phyloP scores from a whole-genome alignment of 2,329 filamentous ascomycete species.

The Ophiognomonia clavigignenti-juglandacearum region DNA sequence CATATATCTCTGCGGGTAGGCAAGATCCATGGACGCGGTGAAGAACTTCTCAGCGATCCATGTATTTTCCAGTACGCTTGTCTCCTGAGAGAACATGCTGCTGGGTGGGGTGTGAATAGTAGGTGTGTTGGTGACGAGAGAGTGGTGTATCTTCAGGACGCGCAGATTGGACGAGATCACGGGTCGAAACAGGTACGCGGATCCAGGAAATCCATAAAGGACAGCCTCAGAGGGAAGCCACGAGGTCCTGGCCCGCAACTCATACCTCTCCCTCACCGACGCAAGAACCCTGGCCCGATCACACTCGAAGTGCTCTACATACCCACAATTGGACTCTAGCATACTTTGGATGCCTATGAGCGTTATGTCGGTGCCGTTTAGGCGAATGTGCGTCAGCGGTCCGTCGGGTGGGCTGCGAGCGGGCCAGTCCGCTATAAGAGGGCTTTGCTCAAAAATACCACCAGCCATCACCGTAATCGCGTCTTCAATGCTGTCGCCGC shows the following conservation, averaged over 20 bases:
- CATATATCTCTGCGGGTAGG: slow-evolving; percentile 42
- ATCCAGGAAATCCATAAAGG: slow-evolving; percentile 40
- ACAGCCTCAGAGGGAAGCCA: slow-evolving; percentile 27
- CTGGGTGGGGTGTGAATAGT: slow-evolving; percentile 35
- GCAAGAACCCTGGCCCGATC: slow-evolving; percentile 30
- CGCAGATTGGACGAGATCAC: slow-evolving; percentile 49
- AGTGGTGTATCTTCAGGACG: slow-evolving; percentile 53
- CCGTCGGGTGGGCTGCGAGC: slow-evolving; percentile 12
- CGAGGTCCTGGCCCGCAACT: slow-evolving; percentile 6
- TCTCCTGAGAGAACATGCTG: slow-evolving; percentile 29
- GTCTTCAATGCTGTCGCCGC: slow-evolving; percentile 9
- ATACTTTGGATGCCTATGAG: slow-evolving; percentile 37
- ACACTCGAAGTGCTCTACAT: slow-evolving; percentile 49
- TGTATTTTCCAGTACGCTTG: slow-evolving; percentile 30
- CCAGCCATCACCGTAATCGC: slow-evolving; percentile 8
- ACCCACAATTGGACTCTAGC: slow-evolving; percentile 37
- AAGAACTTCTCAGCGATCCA: slow-evolving; percentile 42
- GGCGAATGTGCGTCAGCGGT: slow-evolving; percentile 49
- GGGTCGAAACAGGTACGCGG: slow-evolving; percentile 45
- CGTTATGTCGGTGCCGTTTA: slow-evolving; percentile 47
- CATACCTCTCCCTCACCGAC: slow-evolving; percentile 20
- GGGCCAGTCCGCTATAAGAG: slow-evolving; percentile 11
- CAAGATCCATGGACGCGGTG: slow-evolving; percentile 35
- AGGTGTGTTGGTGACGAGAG: slow-evolving; percentile 51
- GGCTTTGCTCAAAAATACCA: slow-evolving; percentile 3